A percentile compares a stretch with the other conserved stretches of the same genome.
Evolutionary conservation across 768 basidiomycete species (phyloP).

Genomic region (Psilocybe cyanescens): DNA sequence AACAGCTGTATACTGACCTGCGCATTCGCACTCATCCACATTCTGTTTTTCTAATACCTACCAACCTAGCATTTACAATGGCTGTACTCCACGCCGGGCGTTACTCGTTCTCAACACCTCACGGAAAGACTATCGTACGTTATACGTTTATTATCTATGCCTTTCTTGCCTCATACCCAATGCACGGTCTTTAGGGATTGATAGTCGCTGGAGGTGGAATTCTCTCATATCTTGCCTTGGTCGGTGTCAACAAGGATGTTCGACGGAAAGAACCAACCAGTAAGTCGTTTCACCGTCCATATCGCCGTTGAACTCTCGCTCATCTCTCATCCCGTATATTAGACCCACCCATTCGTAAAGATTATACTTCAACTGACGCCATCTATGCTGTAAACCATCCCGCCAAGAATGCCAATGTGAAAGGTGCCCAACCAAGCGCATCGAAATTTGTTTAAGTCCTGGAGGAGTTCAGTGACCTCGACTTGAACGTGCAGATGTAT

Average conservation of each 20-base stretch:
- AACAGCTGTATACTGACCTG: too few relatives aligned
- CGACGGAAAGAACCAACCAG: not conserved
- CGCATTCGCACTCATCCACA: too few relatives aligned
- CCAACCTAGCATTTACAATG: not conserved
- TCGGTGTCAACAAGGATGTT: not conserved
- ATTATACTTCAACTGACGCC: slow-evolving; percentile 19
- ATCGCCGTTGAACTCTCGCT: not conserved
- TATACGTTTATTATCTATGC: not conserved
- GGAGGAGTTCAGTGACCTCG: not conserved
- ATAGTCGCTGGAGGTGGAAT: slow-evolving; percentile 1
- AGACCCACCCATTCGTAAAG: not conserved
- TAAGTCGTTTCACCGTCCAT: not conserved
- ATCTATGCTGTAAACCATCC: slow-evolving; percentile 9
- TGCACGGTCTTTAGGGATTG: not conserved
- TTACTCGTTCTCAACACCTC: not conserved
- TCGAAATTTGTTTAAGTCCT: slow-evolving; percentile 10
- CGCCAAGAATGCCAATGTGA: slow-evolving; percentile 23
- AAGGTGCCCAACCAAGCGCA: slow-evolving; percentile 18
- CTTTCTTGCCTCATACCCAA: not conserved
- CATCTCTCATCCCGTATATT: not conserved
- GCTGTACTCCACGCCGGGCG: not conserved
- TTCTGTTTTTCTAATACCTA: too few relatives aligned
- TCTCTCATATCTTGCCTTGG: not conserved
- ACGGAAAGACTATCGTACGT: slow-evolving; percentile 8
- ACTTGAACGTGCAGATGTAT: too few relatives aligned